A percentile compares a stretch with the other conserved stretches of the same genome.
Conservation (phyloP, 2,329 filamentous ascomycete genomes). For the Diaporthe citrichinensis region DNA sequence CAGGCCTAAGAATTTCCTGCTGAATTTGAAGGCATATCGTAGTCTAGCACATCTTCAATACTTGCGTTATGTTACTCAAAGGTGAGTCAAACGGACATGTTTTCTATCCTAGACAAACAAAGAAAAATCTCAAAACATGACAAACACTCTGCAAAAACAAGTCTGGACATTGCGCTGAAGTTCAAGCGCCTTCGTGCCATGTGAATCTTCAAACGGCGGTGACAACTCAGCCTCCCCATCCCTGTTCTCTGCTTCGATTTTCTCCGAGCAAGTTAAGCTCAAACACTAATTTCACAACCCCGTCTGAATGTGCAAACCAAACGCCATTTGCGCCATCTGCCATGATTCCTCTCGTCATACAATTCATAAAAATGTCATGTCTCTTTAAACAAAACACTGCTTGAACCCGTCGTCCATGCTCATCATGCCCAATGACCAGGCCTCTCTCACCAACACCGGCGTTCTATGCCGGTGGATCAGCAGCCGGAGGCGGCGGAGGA, state of each 20-base stretch:
- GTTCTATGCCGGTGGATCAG: neutral
- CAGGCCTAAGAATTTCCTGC: too few species aligned
- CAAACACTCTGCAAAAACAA: too few species aligned
- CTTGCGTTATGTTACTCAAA: neutral
- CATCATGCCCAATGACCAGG: neutral
- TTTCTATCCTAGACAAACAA: neutral
- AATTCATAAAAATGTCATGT: neutral
- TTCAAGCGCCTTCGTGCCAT: neutral
- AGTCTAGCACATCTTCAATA: neutral
- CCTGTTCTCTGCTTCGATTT: neutral
- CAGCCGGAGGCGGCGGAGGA: neutral
- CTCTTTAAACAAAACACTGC: neutral
- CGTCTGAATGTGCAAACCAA: neutral
- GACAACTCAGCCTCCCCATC: neutral
- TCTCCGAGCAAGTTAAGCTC: neutral
- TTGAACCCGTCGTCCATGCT: neutral
- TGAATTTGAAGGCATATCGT: too few species aligned
- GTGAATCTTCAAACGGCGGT: neutral
- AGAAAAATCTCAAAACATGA: neutral
- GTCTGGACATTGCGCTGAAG: neutral
- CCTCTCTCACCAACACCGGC: neutral
- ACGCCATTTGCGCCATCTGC: neutral
- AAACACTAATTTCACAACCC: neutral
- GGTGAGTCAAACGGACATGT: neutral
- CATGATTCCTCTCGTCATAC: neutral